Conservation (phyloP, 2,329 filamentous ascomycete species). For the Lachnellula occidentalis region DNA sequence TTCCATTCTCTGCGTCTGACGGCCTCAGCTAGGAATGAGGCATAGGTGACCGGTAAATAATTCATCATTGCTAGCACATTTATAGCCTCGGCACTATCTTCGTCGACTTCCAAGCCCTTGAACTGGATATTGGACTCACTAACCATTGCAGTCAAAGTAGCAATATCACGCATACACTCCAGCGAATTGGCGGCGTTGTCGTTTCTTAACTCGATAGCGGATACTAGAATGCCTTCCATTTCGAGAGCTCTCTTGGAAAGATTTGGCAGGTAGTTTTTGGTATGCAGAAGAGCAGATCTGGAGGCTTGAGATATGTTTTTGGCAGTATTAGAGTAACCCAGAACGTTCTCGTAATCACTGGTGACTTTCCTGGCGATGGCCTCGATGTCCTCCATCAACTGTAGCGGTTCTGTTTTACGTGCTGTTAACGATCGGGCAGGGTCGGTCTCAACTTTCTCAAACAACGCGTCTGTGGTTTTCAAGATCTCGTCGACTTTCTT, state of each 20-base stretch:
- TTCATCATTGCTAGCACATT: conserved; percentile 75
- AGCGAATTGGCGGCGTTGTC: conserved; percentile 59
- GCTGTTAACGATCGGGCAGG: conserved; percentile 48
- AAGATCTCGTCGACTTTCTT: conserved; percentile 55
- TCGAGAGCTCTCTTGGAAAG: conserved; percentile 51
- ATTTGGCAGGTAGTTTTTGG: conserved; percentile 55
- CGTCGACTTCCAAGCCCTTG: conserved; percentile 62
- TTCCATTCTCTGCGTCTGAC: conserved; percentile 84
- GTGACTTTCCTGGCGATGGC: conserved; percentile 81
- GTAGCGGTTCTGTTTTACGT: conserved; percentile 57
- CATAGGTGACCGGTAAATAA: conserved; percentile 82
- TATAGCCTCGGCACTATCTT: conserved; percentile 74
- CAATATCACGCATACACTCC: conserved; percentile 75
- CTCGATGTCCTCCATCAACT: conserved; percentile 78
- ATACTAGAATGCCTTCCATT: conserved; percentile 55
- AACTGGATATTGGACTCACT: conserved; percentile 68
- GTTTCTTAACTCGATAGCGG: conserved; percentile 62
- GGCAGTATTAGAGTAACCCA: conserved; percentile 62
- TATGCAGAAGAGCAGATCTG: conserved; percentile 58
- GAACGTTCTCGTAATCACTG: conserved; percentile 74
- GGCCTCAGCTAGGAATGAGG: conserved; percentile 80
- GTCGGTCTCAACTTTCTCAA: conserved; percentile 57
- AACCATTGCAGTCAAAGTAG: conserved; percentile 71
- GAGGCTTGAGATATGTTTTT: conserved; percentile 59
- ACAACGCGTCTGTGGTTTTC: conserved; percentile 54